A percentile compares a stretch with the other conserved stretches of the same genome.
These are phyloP conservation scores for Agrocybe chaxingu DNA, from an alignment of 768 basidiomycete genomes.

Conservation along the genomic window DNA sequence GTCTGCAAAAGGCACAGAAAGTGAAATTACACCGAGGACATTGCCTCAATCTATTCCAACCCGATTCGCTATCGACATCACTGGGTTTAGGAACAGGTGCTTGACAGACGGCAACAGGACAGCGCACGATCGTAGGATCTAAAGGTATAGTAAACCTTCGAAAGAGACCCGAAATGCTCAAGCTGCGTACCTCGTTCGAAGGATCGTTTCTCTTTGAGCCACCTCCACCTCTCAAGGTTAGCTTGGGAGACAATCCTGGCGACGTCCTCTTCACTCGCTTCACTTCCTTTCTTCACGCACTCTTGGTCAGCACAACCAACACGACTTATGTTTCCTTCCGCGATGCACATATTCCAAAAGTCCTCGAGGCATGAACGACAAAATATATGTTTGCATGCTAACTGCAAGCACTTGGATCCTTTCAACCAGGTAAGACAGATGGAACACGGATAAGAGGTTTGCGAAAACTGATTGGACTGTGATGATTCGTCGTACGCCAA, in stretches of 20 bases:
- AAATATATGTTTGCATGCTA: conserved; percentile 77
- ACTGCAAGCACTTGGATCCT: conserved; percentile 69
- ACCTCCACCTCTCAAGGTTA: conserved; percentile 70
- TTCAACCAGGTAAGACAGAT: conserved; percentile 76
- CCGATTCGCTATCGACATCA: conserved; percentile 46
- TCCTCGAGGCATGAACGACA: conserved; percentile 77
- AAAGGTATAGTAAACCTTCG: neutral
- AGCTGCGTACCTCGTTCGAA: conserved; percentile 59
- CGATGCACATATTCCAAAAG: conserved; percentile 81
- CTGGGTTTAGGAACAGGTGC: conserved; percentile 65
- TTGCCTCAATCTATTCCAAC: conserved; percentile 70
- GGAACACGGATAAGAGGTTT: conserved; percentile 65
- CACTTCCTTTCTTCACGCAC: conserved; percentile 66
- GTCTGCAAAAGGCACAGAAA: conserved; percentile 81
- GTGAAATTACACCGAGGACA: conserved; percentile 72
- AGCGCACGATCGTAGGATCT: conserved; percentile 59
- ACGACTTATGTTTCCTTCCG: conserved; percentile 69
- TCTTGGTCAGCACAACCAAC: conserved; percentile 81
- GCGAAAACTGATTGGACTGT: conserved; percentile 53
- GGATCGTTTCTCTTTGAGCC: conserved; percentile 69
- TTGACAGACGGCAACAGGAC: conserved; percentile 81
- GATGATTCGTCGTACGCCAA: conserved; percentile 44
- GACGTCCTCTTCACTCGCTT: conserved; percentile 71
- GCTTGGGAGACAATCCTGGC: conserved; percentile 64
- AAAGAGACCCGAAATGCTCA: conserved; percentile 6